Conservation (phyloP, 441 rosid species). For the Sinapis alba region DNA sequence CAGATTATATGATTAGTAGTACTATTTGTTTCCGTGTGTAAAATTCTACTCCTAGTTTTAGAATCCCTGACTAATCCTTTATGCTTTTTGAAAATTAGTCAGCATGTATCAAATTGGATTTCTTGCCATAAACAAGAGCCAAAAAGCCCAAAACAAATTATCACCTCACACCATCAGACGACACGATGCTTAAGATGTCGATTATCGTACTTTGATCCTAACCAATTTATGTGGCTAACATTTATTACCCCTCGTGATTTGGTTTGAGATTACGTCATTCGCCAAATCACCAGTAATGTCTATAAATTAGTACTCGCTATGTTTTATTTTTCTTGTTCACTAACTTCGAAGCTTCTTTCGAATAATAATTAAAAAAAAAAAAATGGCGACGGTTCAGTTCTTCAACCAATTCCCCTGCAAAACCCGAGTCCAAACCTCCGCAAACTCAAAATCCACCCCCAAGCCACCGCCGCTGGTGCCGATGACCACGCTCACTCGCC, state of each 20-base stretch:
- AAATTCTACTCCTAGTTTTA: not conserved
- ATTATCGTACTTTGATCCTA: not conserved
- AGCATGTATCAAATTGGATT: not conserved
- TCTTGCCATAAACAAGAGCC: not conserved
- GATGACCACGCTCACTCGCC: conserved; percentile 5
- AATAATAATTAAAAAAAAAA: not conserved
- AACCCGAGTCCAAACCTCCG: conserved; percentile 29
- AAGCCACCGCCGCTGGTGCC: conserved; percentile 32
- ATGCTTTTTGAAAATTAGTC: not conserved
- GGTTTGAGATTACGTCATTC: not conserved
- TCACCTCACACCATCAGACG: conserved; percentile 22
- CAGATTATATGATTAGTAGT: not conserved
- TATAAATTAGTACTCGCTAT: not conserved
- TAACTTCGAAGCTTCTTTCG: conserved; percentile 1
- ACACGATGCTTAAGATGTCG: not conserved
- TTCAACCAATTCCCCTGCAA: conserved; percentile 52
- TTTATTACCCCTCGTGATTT: not conserved
- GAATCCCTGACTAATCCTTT: not conserved
- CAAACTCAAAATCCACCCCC: conserved; percentile 17
- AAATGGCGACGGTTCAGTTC: conserved; percentile 60
- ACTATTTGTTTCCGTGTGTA: not conserved
- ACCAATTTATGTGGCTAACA: conserved; percentile 18
- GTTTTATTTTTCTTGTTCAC: not conserved
- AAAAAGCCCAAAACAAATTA: not conserved
- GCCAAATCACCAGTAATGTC: not conserved